Percentiles rank a stretch among this genome's conserved stretches.
phyloP scores from a whole-genome alignment of 306 rosid genomes.

The Vigna mungo region DNA sequence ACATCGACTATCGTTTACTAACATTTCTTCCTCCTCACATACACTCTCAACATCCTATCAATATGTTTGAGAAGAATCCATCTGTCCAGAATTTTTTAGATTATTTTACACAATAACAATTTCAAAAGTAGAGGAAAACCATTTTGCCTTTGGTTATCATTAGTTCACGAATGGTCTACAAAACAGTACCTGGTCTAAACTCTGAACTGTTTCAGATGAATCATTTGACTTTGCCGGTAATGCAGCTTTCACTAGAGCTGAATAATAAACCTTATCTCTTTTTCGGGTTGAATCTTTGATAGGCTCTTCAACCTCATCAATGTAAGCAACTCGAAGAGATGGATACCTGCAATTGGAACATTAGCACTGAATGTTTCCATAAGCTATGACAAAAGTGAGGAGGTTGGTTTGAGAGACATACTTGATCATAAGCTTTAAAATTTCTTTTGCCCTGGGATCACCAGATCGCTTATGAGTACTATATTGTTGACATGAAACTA shows the following conservation, averaged over 20 bases:
- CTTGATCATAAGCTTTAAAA: constrained; percentile 88
- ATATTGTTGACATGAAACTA: constrained; percentile 92
- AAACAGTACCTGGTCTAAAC: constrained; percentile 79
- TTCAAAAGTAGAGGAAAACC: constrained; percentile 7
- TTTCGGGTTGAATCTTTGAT: constrained; percentile 66
- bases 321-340: constrained; percentile 91
- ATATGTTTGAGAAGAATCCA: constrained; percentile 26
- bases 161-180: constrained; percentile 37
- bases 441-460: constrained; percentile 78
- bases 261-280: constrained; percentile 79
- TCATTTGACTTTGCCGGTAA: constrained; percentile 74
- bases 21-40: too few species aligned
- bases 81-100: constrained; percentile 21
- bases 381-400: constrained; percentile 34
- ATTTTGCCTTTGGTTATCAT: constrained; percentile 25
- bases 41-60: too few species aligned
- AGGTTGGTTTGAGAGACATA: constrained; percentile 45
- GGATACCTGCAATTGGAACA: constrained; percentile 70
- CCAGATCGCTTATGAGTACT: constrained; percentile 91
- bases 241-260: constrained; percentile 89
- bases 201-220: constrained; percentile 79
- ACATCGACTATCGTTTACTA: too few species aligned
- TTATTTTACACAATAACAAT: constrained; percentile 11
- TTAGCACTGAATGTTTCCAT: constrained; percentile 29
- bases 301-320: constrained; percentile 93